Evolutionary conservation across 441 rosid species (phyloP).

Genomic region (Rhodomyrtus psidioides): DNA sequence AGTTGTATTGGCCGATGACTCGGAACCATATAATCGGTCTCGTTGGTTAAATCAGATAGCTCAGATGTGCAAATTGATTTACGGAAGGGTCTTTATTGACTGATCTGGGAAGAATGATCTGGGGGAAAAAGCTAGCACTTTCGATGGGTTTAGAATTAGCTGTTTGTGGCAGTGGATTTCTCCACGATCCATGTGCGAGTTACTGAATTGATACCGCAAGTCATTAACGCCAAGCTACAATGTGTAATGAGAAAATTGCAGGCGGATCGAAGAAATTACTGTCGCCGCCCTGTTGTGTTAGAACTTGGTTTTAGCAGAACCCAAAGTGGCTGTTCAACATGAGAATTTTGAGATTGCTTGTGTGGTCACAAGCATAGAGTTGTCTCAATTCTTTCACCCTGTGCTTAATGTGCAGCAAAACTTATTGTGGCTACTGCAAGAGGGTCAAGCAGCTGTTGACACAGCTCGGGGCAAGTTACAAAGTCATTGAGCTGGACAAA

Average conservation of each 20-base stretch:
- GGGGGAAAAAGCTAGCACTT: neutral
- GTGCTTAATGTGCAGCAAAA: neutral
- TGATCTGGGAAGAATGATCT: neutral
- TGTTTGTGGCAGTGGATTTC: neutral
- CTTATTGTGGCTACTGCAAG: slow-evolving; percentile 2
- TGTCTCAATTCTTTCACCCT: neutral
- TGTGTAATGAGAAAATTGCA: neutral
- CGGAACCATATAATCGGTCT: too few species aligned
- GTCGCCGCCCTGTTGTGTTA: neutral
- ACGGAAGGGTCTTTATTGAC: neutral
- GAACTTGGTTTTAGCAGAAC: neutral
- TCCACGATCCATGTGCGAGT: neutral
- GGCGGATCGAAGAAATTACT: neutral
- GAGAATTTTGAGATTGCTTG: neutral
- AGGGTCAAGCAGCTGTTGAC: slow-evolving; percentile 6
- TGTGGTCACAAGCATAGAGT: too few species aligned
- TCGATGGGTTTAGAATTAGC: neutral
- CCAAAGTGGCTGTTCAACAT: neutral
- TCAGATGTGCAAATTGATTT: neutral
- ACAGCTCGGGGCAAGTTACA: slow-evolving; percentile 1
- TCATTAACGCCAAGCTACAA: too few species aligned
- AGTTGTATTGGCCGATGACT: too few species aligned
- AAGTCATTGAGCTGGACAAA: neutral
- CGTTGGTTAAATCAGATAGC: neutral
- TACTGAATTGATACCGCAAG: neutral